These are phyloP conservation scores for Butyriboletus appendiculatus DNA, from an alignment of 1,284 basidiomycete genomes.

Conservation along the genomic window DNA sequence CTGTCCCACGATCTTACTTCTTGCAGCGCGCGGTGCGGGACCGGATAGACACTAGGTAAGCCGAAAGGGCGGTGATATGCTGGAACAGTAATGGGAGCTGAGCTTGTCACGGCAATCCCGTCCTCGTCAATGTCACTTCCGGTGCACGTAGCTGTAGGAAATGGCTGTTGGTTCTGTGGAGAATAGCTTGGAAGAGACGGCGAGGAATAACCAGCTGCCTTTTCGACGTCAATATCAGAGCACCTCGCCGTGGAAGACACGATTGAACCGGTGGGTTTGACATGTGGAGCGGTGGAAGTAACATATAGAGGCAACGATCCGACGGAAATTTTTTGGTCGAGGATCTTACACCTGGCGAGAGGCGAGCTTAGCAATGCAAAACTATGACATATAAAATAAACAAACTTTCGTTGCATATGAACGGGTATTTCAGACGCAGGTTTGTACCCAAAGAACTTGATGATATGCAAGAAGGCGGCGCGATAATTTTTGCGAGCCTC, in stretches of 20 bases:
- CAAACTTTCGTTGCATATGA: constrained; percentile 13
- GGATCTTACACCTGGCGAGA: constrained; percentile 10
- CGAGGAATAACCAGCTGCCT: constrained; percentile 9
- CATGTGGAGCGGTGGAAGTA: constrained; percentile 4
- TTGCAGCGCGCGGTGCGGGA: background rate
- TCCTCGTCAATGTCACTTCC: constrained; percentile 4
- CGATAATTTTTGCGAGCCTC: constrained; percentile 41
- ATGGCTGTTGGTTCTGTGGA: constrained; percentile 2
- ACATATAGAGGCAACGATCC: constrained; percentile 27
- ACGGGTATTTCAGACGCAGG: constrained; percentile 5
- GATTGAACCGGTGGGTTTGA: background rate
- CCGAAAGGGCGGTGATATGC: constrained; percentile 21
- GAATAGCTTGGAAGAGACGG: constrained; percentile 19
- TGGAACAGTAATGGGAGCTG: background rate
- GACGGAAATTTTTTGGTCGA: constrained; percentile 14
- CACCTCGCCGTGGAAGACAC: background rate
- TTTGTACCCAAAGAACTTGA: constrained; percentile 17
- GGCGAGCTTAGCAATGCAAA: background rate
- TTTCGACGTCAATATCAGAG: constrained; percentile 23
- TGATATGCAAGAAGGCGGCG: constrained; percentile 7
- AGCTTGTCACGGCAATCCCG: background rate
- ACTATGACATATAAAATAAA: background rate
- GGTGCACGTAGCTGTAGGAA: constrained; percentile 2
- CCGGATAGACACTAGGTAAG: constrained; percentile 11
- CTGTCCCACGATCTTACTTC: constrained; percentile 5